Conservation (phyloP, 805 yeast genomes). For the Metschnikowia dekortorum region DNA sequence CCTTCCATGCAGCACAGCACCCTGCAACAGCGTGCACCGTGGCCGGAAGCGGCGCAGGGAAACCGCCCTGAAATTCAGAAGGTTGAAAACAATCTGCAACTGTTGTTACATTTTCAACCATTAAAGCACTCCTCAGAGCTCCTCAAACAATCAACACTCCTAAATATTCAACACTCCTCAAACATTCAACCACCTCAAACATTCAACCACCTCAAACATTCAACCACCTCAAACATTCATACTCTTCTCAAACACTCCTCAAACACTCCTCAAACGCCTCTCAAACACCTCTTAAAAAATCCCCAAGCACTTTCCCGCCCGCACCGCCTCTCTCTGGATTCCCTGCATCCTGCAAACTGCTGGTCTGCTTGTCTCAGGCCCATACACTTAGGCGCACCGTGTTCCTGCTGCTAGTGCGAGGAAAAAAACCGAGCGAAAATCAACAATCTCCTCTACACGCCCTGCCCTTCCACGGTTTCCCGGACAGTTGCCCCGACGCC, state of each 20-base stretch:
- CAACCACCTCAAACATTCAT: no score
- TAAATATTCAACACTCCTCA: no score
- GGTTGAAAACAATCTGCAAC: no score
- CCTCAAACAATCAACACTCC: no score
- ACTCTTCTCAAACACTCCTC: no score
- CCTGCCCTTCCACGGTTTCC: not conserved
- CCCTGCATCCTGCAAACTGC: not conserved
- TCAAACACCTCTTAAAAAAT: no score
- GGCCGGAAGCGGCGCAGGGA: not conserved
- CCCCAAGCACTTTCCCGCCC: no score
- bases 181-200: no score
- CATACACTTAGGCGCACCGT: not conserved
- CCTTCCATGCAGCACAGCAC: not conserved
- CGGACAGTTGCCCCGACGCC: slow-evolving; percentile 1
- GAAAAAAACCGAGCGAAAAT: slow-evolving; percentile 5
- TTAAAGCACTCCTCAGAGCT: no score
- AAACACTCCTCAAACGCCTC: no score
- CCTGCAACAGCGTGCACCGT: not conserved
- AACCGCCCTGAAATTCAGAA: not conserved
- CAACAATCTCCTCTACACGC: not conserved
- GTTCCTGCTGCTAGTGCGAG: not conserved
- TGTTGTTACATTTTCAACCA: no score
- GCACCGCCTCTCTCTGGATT: not conserved
- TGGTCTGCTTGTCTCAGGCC: not conserved
- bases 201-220: no score